A percentile compares a stretch with the other conserved stretches of the same genome.
Evolutionary conservation across 1,139 yeast species (phyloP).

Genomic region (Blastobotrys capitulatus): DNA sequence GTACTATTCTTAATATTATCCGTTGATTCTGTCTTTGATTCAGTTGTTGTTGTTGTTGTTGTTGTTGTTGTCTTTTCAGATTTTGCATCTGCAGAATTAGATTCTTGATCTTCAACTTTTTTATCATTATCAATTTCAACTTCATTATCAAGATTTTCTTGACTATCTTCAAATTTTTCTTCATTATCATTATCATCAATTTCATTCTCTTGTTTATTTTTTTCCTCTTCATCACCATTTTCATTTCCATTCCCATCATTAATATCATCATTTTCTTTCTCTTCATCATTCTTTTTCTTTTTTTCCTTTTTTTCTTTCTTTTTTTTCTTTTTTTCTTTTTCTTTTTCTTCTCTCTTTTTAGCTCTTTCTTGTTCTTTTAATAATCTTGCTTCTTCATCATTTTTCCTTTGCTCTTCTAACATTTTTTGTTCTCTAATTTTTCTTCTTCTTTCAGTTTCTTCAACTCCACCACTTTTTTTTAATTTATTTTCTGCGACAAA

Average conservation of each 20-base stretch:
- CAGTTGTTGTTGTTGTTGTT: too few species aligned
- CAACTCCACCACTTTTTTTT: constrained; percentile 82
- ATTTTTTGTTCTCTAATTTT: constrained; percentile 50
- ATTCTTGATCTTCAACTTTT: too few species aligned
- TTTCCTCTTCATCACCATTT: constrained; percentile 1
- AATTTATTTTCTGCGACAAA: constrained; percentile 74
- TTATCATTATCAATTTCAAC: too few species aligned
- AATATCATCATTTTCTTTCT: background rate
- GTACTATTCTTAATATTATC: too few species aligned
- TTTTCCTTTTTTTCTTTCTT: constrained; percentile 28
- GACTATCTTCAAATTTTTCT: background rate
- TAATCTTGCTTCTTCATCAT: constrained; percentile 27
- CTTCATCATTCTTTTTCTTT: constrained; percentile 9
- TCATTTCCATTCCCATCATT: constrained; percentile 8
- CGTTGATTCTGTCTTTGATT: too few species aligned
- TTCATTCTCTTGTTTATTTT: background rate
- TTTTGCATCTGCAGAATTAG: too few species aligned
- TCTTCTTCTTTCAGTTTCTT: constrained; percentile 71
- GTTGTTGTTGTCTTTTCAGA: too few species aligned
- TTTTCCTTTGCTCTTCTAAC: constrained; percentile 29
- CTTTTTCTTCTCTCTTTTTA: constrained; percentile 17
- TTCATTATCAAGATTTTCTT: constrained; percentile 3
- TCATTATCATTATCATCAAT: background rate
- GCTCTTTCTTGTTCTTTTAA: constrained; percentile 18
- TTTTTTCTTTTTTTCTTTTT: constrained; percentile 13